Conservation (phyloP, 805 yeast genomes). For the Kregervanrija fluxuum region DNA sequence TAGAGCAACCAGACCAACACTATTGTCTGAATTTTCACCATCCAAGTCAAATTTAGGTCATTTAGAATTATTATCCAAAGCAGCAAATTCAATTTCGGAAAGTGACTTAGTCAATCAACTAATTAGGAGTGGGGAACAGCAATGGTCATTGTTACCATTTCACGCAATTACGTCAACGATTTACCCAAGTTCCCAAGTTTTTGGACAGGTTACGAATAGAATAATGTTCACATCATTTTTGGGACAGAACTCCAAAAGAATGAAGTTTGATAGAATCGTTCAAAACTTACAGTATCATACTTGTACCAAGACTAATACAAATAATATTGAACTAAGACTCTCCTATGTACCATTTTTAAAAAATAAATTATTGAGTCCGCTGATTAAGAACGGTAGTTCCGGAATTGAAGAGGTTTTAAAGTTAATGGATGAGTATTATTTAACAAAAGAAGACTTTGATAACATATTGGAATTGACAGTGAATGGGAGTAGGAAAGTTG, state of each 20-base stretch:
- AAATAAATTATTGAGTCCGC: slow-evolving; percentile 49
- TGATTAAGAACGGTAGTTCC: slow-evolving; percentile 46
- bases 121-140: slow-evolving; percentile 87
- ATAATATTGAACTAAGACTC: slow-evolving; percentile 64
- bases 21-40: slow-evolving; percentile 10
- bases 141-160: slow-evolving; percentile 88
- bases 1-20: slow-evolving; percentile 52
- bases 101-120: slow-evolving; percentile 75
- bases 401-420: slow-evolving; percentile 62
- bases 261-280: slow-evolving; percentile 68
- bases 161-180: slow-evolving; percentile 86
- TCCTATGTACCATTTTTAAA: slow-evolving; percentile 66
- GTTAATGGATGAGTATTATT: slow-evolving; percentile 76
- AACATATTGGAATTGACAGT: slow-evolving; percentile 75
- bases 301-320: slow-evolving; percentile 70
- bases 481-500: slow-evolving; percentile 41
- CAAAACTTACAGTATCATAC: slow-evolving; percentile 89
- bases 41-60: slow-evolving; percentile 40
- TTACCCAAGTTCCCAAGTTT: slow-evolving; percentile 64
- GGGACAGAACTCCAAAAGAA: slow-evolving; percentile 82
- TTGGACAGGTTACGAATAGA: slow-evolving; percentile 64
- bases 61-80: slow-evolving; percentile 58
- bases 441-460: slow-evolving; percentile 93
- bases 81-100: slow-evolving; percentile 82
- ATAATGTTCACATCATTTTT: slow-evolving; percentile 79